Evolutionary conservation across 495 filamentous ascomycete genomes (phyloP), one percentile per base, ranked within the genome.

Genomic region (Penicillium subrubescens): DNA sequence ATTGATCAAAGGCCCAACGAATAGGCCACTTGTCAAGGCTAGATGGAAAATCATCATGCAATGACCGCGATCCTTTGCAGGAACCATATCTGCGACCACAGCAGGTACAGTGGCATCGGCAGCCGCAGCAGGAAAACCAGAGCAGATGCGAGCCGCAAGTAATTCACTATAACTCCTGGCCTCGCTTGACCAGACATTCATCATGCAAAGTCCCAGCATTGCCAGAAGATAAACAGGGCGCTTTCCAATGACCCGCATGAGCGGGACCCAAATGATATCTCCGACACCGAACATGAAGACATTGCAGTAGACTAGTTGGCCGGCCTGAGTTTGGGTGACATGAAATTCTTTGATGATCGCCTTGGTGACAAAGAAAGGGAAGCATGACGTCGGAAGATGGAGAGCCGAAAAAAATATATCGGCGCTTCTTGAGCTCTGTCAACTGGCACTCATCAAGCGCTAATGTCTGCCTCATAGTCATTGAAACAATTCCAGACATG

Each of bases 31-130:
- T 2, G 71, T 74, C 58, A 77, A 59, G 2, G 73, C 73, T 7
- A 77, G 50, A 33, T 77, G 73, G 59, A 77, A 77, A 35, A 77
- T 67, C 75, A 77, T 77, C 60, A 76, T 64, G 48, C 70, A 74
- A 46, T 76, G 74, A 11, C 74, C 74, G 6, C 74, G 70, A n/a
- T 77, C 72, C 75, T 63, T n/a, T 17, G 61, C 65, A 19, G 65
- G 53, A 34, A 78, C 65, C 70, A 76, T 71, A 50, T 75, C 77
- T 5, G 62, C 65, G 5, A 75, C 73, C 8, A 77, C 71, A 0
- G 73, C 68, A 0, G 73, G 74, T 6, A 74, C 72, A 0, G 68
- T 73, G n/a, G 75, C 73, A 61, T 78, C 75, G 0, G 73, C 71
- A 1, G 75, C 73, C 2, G 73, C 71, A 0, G 69, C 72, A 0